Evolutionary conservation across 169 alveolate genomes (phyloP).

Genomic region (Ophryocystis elektroscirrha): DNA sequence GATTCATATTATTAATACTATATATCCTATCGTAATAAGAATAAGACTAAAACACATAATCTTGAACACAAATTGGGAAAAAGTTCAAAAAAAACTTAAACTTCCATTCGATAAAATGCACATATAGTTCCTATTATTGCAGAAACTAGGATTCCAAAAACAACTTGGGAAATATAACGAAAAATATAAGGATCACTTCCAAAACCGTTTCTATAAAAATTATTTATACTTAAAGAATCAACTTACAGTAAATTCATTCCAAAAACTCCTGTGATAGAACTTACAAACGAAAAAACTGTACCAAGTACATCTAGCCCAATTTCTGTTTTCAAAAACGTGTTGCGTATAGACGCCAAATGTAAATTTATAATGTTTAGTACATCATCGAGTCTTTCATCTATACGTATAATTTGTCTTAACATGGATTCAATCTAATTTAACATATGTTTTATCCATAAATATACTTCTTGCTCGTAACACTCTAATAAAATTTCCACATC

Average conservation of each 20-base stretch:
- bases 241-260: slow-evolving; percentile 56
- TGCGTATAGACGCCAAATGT: slow-evolving; percentile 41
- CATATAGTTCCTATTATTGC: too few species aligned
- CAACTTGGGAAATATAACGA: too few species aligned
- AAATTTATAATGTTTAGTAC: slow-evolving; percentile 44
- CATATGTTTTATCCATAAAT: not conserved
- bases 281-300: slow-evolving; percentile 34
- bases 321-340: slow-evolving; percentile 37
- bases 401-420: slow-evolving; percentile 24
- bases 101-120: too few species aligned
- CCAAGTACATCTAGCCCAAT: slow-evolving; percentile 41
- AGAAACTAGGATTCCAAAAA: too few species aligned
- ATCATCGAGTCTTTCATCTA: slow-evolving; percentile 40
- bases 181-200: too few species aligned
- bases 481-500: slow-evolving; percentile 41
- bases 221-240: too few species aligned
- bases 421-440: slow-evolving; percentile 21
- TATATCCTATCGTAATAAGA: too few species aligned
- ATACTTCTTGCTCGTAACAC: slow-evolving; percentile 40
- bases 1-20: too few species aligned
- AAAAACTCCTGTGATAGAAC: slow-evolving; percentile 42
- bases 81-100: too few species aligned
- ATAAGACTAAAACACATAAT: too few species aligned
- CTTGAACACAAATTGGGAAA: too few species aligned
- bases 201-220: too few species aligned